Base-by-base conservation (phyloP, 2,329 filamentous ascomycete species). In the Paecilomyces sp. region DNA sequence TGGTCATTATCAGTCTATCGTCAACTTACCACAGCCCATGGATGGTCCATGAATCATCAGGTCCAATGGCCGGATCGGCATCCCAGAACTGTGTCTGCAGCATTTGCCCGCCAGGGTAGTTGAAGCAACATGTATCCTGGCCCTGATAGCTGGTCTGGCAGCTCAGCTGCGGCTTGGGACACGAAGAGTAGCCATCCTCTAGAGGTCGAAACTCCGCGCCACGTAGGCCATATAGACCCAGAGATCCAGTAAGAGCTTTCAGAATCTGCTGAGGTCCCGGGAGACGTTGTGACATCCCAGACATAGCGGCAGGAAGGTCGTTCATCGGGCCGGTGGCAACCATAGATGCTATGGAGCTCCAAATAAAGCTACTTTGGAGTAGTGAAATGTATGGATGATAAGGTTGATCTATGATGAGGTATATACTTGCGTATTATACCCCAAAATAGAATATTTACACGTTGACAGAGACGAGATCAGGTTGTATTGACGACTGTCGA, bases 31-130 rank as follows among this genome's bases (percentile, higher is more conserved):
- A 89, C 8, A 91, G 79, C 1, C 88, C 88, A 68, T 91, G 89
- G 50, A 91, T 82, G 1, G 88, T 91, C 88, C 88, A 92, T 5
- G 84, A 86, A 68, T 90, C 83, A 56, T 74, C 74, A 1, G 89
- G 88, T 0, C 89, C 88, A 3, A 85, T 82, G 1, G 81, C 76
- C 1, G 88, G 88, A 60, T 82, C 70, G 0, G 85, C 83, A 68
- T 92, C 88, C 89, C 89, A 92, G 75, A 92, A 91, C 67, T 92
- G 89, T 1, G 89, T 91, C 72, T 85, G 84, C 3, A 91, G 80
- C 53, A 92, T 76, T 62, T 89, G 83, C 7, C 89, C 89, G 3
- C 88, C 85, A 0, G 88, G 88, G 24, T 84, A 80, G 68, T 89
- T 89, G 77, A 91, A 89, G 75, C 89, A 92, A 77, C 89, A 92